phyloP scores from a whole-genome alignment of 164 flowering plant genomes.

The Chloranthus sessilifolius region DNA sequence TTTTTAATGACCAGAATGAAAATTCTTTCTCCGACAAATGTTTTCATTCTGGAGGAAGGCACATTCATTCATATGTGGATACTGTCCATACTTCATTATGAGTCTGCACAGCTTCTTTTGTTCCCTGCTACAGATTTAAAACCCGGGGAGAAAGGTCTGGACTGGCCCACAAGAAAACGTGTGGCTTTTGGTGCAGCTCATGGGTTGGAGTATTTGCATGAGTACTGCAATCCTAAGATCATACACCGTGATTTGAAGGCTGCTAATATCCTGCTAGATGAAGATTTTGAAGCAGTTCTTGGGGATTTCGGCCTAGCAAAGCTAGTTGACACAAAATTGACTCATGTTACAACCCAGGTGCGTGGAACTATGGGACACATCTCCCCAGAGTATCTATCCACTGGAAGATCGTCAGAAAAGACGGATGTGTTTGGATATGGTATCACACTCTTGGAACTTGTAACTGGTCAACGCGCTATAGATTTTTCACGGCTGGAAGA shows the following conservation, averaged over 20 bases:
- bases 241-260: conserved; percentile 66
- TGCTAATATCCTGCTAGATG: conserved; percentile 53
- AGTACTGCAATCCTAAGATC: conserved; percentile 53
- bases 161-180: conserved; percentile 51
- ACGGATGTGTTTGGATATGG: conserved; percentile 66
- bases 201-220: conserved; percentile 55
- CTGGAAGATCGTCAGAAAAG: conserved; percentile 55
- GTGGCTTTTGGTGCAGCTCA: conserved; percentile 54
- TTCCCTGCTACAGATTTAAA: conserved; percentile 20
- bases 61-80: too few relatives aligned
- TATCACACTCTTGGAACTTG: conserved; percentile 50
- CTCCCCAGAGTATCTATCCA: conserved; percentile 53
- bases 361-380: conserved; percentile 68
- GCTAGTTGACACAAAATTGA: conserved; percentile 33
- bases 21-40: too few relatives aligned
- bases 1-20: too few relatives aligned
- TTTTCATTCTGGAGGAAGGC: too few relatives aligned
- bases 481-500: conserved; percentile 39
- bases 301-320: conserved; percentile 63
- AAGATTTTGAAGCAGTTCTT: conserved; percentile 53
- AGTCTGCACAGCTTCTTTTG: not conserved
- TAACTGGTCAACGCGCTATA: conserved; percentile 47
- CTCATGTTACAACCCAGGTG: conserved; percentile 59
- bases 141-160: conserved; percentile 41
- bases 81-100: not conserved